phyloP scores from a whole-genome alignment of 1,139 yeast species.

The Saccharomyces hybrid region DNA sequence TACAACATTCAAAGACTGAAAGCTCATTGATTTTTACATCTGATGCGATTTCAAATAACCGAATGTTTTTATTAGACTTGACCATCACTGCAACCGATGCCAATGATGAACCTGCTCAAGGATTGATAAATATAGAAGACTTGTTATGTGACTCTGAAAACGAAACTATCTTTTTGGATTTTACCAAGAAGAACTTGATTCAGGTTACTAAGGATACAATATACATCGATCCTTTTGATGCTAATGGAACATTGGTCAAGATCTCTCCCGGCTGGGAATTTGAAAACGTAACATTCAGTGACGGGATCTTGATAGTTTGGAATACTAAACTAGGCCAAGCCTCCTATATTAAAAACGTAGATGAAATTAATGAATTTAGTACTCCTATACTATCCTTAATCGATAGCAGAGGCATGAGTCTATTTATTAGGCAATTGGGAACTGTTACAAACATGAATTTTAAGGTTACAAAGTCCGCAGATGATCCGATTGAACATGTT shows the following conservation, averaged over 20 bases:
- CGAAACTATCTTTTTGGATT: slow-evolving; percentile 9
- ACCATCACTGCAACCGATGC: neutral
- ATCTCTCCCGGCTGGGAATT: slow-evolving; percentile 10
- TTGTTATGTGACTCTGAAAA: slow-evolving; percentile 9
- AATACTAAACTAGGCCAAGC: slow-evolving; percentile 3
- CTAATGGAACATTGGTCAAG: neutral
- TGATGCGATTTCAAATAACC: neutral
- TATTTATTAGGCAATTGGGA: neutral
- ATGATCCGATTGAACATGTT: neutral
- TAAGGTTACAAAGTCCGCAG: neutral
- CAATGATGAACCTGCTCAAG: slow-evolving; percentile 1
- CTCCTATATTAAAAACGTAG: neutral
- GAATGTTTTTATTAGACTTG: neutral
- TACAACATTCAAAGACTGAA: neutral
- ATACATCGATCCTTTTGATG: slow-evolving; percentile 7
- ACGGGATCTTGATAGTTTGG: slow-evolving; percentile 16
- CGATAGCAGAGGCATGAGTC: neutral
- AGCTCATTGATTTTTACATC: neutral
- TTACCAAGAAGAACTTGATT: slow-evolving; percentile 10
- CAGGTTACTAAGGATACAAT: slow-evolving; percentile 14
- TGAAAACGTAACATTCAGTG: slow-evolving; percentile 10
- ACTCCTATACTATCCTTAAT: neutral
- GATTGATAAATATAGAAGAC: slow-evolving; percentile 18
- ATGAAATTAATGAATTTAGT: neutral
- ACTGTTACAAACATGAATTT: neutral